Percentiles rank a stretch among this genome's conserved stretches.
Conservation (phyloP, 2,329 filamentous ascomycete species). For the Paraconiothyrium brasiliense region DNA sequence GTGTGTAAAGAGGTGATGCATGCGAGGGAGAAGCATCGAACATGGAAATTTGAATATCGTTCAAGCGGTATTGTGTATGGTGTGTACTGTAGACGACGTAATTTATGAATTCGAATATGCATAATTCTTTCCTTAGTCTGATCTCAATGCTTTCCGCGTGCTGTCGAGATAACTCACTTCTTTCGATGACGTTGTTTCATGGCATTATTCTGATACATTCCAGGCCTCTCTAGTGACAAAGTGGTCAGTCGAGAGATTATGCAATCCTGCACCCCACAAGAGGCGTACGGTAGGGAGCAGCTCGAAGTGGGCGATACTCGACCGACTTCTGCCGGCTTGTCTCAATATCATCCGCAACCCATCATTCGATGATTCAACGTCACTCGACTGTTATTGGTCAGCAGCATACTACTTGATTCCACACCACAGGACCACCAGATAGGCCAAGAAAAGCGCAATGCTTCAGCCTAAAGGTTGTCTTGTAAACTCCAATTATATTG, state of each 20-base stretch:
- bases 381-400: neutral
- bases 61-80: neutral
- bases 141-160: neutral
- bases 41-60: neutral
- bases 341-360: neutral
- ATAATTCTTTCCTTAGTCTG: neutral
- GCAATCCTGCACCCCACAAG: conserved; percentile 16
- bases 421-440: conserved; percentile 9
- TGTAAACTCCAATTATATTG: neutral
- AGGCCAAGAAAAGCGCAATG: neutral
- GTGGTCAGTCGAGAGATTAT: neutral
- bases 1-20: conserved; percentile 15
- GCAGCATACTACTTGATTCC: neutral
- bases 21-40: neutral
- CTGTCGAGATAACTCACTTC: too few relatives aligned
- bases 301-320: neutral
- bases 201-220: neutral
- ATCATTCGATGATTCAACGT: neutral
- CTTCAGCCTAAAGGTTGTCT: conserved; percentile 14
- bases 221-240: neutral
- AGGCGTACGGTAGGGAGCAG: conserved; percentile 10
- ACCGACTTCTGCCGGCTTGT: conserved; percentile 13
- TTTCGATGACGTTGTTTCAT: too few relatives aligned
- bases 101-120: conserved; percentile 3
- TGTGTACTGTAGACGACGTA: neutral